Percentiles rank a stretch among this genome's conserved stretches.
These are phyloP conservation scores for Cyberlindnera meyerae DNA, from an alignment of 805 yeast species.

Conservation along the genomic window DNA sequence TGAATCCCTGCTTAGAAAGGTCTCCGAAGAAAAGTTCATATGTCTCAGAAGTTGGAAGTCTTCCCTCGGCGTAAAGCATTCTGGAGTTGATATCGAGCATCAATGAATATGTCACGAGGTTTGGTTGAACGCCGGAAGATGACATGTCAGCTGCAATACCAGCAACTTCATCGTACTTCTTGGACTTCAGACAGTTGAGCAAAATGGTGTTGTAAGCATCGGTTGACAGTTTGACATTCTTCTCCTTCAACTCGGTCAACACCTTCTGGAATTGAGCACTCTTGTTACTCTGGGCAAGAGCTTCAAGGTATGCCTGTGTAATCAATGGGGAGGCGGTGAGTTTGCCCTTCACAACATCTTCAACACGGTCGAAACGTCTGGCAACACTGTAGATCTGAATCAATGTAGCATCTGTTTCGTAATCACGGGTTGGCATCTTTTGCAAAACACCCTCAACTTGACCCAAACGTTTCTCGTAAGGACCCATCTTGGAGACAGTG, in stretches of 20 bases:
- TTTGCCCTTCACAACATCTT: slow-evolving; percentile 27
- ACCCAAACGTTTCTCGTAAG: slow-evolving; percentile 27
- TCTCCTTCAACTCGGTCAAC: slow-evolving; percentile 11
- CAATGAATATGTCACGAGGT: slow-evolving; percentile 58
- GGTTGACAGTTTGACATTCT: slow-evolving; percentile 40
- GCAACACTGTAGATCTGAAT: slow-evolving; percentile 46
- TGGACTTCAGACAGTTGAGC: slow-evolving; percentile 33
- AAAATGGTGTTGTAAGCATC: slow-evolving; percentile 50
- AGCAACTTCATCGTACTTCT: slow-evolving; percentile 42
- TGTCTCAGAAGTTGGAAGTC: too few relatives aligned
- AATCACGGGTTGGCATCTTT: slow-evolving; percentile 36
- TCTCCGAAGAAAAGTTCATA: slow-evolving; percentile 37
- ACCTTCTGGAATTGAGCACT: slow-evolving; percentile 11
- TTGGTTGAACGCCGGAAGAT: slow-evolving; percentile 41
- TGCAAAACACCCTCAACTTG: slow-evolving; percentile 35
- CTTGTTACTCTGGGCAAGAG: slow-evolving; percentile 14
- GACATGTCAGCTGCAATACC: slow-evolving; percentile 45
- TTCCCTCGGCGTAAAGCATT: too few relatives aligned
- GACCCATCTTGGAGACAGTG: slow-evolving; percentile 33
- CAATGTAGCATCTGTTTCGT: slow-evolving; percentile 44
- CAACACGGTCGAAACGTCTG: slow-evolving; percentile 33
- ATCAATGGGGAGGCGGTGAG: slow-evolving; percentile 31
- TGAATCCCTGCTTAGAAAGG: slow-evolving; percentile 35
- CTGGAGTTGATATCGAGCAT: slow-evolving; percentile 53
- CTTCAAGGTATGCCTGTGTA: slow-evolving; percentile 20